Evolutionary conservation across 805 yeast genomes (phyloP), one percentile per base, ranked within the genome.

Genomic region (Candida endomychidarum): DNA sequence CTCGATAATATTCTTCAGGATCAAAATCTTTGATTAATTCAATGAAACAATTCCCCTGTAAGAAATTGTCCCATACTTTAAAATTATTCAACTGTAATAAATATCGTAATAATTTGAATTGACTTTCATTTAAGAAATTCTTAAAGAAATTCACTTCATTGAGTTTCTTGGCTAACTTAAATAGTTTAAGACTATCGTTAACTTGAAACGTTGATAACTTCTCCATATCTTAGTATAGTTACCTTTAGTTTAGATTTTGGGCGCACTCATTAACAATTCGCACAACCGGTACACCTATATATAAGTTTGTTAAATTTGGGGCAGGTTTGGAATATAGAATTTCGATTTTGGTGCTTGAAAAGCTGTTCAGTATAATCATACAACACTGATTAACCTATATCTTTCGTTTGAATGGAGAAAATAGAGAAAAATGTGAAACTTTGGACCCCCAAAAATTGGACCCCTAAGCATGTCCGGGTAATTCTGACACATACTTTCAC

Each of bases 11-110:
- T 21, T 26, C 30, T 31, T 38, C 47, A 8, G 10, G n/a, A 19
- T 34, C 37, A 17, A 34, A 23, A 26, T 50, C 56, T 26, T 49
- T 47, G 19, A 40, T 38, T 11, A 61, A 47, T 18, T 39, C 40
- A 10, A 59, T 45, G 23, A 35, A 40, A 41, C 70, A 60, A 46
- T 65, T 67, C 9, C 75, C 73, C 25, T 67, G 69, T 8, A 68
- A 53, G 45, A 69, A 65, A 29, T 58, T 47, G 23, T 44, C 40
- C 75, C 74, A 68, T 16, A 68, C 28, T 10, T 56, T 60, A 21
- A 48, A 48, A 42, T 59, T 56, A 42, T 66, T 54, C 29, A 51
- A 54, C n/a, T 47, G 46, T 16, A 69, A 45, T 4, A 69, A 53
- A 32, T 54, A 54, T 18, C 49, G 45, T 14, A 69, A 40, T 15